phyloP scores from a whole-genome alignment of 805 yeast species.

The Isabelozyma heimii region DNA sequence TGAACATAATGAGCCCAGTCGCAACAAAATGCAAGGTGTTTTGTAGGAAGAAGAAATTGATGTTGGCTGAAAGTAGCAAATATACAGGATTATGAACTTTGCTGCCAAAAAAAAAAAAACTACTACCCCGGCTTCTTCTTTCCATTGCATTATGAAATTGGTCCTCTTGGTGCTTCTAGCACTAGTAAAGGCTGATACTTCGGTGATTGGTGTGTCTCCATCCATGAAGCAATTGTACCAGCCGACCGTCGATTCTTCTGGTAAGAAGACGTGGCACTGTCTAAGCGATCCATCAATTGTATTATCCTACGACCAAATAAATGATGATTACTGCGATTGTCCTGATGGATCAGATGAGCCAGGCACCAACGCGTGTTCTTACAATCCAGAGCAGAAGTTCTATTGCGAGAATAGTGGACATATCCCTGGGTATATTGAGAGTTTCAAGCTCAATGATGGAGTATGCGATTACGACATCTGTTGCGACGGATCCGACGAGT shows the following conservation, averaged over 20 bases:
- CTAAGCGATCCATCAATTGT: conserved; percentile 62
- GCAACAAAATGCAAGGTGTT: no score
- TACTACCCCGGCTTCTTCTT: neutral
- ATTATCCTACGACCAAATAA: conserved; percentile 60
- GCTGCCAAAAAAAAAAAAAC: neutral
- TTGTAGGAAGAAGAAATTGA: no score
- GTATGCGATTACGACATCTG: conserved; percentile 85
- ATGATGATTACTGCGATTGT: conserved; percentile 92
- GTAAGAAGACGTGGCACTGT: conserved; percentile 57
- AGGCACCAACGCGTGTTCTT: conserved; percentile 81
- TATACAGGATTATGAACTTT: neutral
- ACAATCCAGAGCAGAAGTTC: conserved; percentile 38
- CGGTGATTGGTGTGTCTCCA: conserved; percentile 36
- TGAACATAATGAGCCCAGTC: no score
- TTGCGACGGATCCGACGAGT: conserved; percentile 95
- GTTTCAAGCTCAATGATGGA: conserved; percentile 78
- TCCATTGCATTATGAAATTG: neutral
- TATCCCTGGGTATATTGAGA: conserved; percentile 58
- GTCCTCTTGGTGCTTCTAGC: neutral
- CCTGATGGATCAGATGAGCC: conserved; percentile 99
- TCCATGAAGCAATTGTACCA: conserved; percentile 42
- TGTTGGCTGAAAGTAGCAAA: no score
- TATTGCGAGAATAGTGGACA: conserved; percentile 80
- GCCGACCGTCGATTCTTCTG: conserved; percentile 48
- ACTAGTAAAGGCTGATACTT: neutral